Evolutionary conservation across 2,329 filamentous ascomycete genomes (phyloP).

Genomic region (Trichoderma semiorbis): DNA sequence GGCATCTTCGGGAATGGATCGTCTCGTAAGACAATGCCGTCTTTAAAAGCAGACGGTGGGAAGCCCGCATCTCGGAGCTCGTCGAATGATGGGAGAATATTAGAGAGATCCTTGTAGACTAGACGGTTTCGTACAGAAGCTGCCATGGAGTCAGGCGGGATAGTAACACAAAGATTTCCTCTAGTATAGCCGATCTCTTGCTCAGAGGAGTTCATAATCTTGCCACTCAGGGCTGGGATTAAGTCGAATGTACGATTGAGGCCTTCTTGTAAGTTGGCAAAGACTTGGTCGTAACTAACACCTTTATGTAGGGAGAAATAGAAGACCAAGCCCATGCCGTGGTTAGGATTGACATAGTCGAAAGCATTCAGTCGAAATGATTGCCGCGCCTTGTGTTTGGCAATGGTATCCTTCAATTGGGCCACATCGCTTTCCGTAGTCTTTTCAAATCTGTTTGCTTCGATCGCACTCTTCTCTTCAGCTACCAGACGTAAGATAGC

Average conservation of each 20-base stretch:
- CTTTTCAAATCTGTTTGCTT: background rate
- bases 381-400: slow-evolving; percentile 26
- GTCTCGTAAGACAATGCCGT: slow-evolving; percentile 26
- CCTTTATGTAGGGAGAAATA: slow-evolving; percentile 33
- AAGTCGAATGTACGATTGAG: slow-evolving; percentile 34
- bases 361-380: slow-evolving; percentile 31
- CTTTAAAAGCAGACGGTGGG: slow-evolving; percentile 27
- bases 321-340: slow-evolving; percentile 31
- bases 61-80: slow-evolving; percentile 27
- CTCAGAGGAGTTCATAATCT: slow-evolving; percentile 30
- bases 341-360: slow-evolving; percentile 33
- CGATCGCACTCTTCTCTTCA: background rate
- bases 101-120: slow-evolving; percentile 19
- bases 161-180: slow-evolving; percentile 20
- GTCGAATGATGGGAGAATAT: slow-evolving; percentile 26
- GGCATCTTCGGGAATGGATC: slow-evolving; percentile 27
- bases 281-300: slow-evolving; percentile 29
- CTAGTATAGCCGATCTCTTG: slow-evolving; percentile 27
- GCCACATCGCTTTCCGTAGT: background rate
- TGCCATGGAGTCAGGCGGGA: background rate
- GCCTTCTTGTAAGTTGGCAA: slow-evolving; percentile 32
- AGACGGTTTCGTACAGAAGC: background rate
- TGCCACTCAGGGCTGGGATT: slow-evolving; percentile 37
- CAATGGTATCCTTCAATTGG: slow-evolving; percentile 15
- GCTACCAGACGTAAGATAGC: background rate